Conservation (phyloP, 1,284 basidiomycete genomes). For the Leccinum pachyderme region DNA sequence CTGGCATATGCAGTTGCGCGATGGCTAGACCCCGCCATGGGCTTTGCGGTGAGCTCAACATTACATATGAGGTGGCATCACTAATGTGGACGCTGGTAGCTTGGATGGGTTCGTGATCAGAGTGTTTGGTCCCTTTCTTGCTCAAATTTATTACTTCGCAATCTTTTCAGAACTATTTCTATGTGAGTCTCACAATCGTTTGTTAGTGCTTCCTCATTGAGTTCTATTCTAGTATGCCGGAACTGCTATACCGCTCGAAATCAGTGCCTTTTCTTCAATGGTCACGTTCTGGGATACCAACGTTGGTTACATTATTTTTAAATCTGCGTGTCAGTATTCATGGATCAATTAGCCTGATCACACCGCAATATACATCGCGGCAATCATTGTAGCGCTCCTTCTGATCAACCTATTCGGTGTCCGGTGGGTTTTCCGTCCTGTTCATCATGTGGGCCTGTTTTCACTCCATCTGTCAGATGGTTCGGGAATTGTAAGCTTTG, state of each 20-base stretch:
- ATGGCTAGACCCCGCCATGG: slow-evolving; percentile 75
- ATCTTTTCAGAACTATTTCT: slow-evolving; percentile 22
- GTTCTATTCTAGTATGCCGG: slow-evolving; percentile 26
- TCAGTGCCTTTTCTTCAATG: slow-evolving; percentile 73
- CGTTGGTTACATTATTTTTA: slow-evolving; percentile 34
- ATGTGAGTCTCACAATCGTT: slow-evolving; percentile 12
- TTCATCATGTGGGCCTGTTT: neutral
- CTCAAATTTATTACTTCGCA: slow-evolving; percentile 5
- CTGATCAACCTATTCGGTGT: slow-evolving; percentile 79
- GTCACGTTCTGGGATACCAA: slow-evolving; percentile 76
- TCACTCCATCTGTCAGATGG: slow-evolving; percentile 35
- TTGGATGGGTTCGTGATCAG: slow-evolving; percentile 49
- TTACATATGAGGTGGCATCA: slow-evolving; percentile 11
- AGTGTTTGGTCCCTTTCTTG: neutral
- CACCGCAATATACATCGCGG: slow-evolving; percentile 61
- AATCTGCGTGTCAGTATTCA: neutral
- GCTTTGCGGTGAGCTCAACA: slow-evolving; percentile 50
- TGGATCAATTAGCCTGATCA: slow-evolving; percentile 42
- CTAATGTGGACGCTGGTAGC: slow-evolving; percentile 13
- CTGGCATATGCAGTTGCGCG: slow-evolving; percentile 45
- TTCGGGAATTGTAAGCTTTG: slow-evolving; percentile 63
- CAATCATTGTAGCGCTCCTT: slow-evolving; percentile 58
- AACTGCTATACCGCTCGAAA: slow-evolving; percentile 70
- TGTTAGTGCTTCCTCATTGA: neutral
- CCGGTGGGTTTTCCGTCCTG: slow-evolving; percentile 32